phyloP scores from a whole-genome alignment of 345 rosid species.

The Lagerstroemia speciosa region DNA sequence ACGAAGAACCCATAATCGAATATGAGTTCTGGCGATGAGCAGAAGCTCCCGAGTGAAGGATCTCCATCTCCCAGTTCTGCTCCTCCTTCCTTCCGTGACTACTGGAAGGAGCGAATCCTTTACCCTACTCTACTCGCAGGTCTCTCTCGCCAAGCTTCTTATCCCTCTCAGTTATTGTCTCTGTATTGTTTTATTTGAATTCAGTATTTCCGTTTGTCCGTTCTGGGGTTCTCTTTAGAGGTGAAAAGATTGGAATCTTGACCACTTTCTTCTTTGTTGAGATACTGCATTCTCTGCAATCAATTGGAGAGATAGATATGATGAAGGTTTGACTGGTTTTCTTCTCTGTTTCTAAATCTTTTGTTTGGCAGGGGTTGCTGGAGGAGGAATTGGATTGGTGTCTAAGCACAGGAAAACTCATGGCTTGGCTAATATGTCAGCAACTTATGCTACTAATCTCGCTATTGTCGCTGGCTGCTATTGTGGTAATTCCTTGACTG shows the following conservation, averaged over 20 bases:
- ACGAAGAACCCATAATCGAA: slow-evolving; percentile 6
- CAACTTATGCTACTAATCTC: slow-evolving; percentile 58
- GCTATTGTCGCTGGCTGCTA: slow-evolving; percentile 68
- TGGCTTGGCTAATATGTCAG: slow-evolving; percentile 50
- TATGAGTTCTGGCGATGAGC: slow-evolving; percentile 16
- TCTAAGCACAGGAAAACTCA: slow-evolving; percentile 55
- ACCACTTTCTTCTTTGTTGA: neutral
- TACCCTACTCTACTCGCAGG: slow-evolving; percentile 64
- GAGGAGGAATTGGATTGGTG: slow-evolving; percentile 63
- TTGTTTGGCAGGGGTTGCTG: slow-evolving; percentile 37
- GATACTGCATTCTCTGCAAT: neutral
- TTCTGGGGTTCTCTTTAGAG: neutral
- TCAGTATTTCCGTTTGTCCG: neutral
- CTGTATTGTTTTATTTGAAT: no score
- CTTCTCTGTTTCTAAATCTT: neutral
- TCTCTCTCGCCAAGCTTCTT: slow-evolving; percentile 11
- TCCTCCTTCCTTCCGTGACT: slow-evolving; percentile 25
- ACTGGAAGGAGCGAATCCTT: slow-evolving; percentile 50
- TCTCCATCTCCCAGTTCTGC: slow-evolving; percentile 14
- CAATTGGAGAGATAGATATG: neutral
- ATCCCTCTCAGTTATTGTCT: no score
- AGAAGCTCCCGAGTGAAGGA: slow-evolving; percentile 16
- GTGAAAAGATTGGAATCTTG: neutral
- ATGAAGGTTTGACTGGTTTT: neutral
- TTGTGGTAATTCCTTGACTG: slow-evolving; percentile 41